These are phyloP conservation scores for Scheffersomyces parashehatae DNA, from an alignment of 1,139 yeast genomes.

Conservation along the genomic window DNA sequence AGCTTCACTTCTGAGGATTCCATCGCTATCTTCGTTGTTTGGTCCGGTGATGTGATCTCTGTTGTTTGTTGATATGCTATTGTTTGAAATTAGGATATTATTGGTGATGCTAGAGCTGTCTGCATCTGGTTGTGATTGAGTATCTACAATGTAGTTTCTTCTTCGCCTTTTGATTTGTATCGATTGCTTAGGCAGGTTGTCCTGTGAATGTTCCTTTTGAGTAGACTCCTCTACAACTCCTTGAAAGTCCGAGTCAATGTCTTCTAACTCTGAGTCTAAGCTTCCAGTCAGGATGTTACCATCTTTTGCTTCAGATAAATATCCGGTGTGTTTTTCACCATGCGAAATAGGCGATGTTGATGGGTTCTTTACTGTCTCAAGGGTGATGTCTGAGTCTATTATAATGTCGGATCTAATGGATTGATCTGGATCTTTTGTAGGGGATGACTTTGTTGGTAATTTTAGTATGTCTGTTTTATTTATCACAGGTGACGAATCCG, in stretches of 20 bases:
- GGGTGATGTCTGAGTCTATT: neutral
- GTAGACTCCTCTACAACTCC: slow-evolving; percentile 4
- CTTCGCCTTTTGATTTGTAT: slow-evolving; percentile 1
- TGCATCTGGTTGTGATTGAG: slow-evolving; percentile 5
- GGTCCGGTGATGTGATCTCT: neutral
- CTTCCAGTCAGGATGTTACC: neutral
- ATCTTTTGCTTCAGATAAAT: neutral
- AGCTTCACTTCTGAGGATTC: slow-evolving; percentile 20
- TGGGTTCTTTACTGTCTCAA: neutral
- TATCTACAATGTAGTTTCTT: slow-evolving; percentile 7
- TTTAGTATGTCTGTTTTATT: slow-evolving; percentile 5
- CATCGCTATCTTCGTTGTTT: neutral
- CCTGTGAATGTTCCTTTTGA: slow-evolving; percentile 8
- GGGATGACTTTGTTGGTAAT: slow-evolving; percentile 12
- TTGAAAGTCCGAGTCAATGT: slow-evolving; percentile 3
- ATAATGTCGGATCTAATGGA: slow-evolving; percentile 2
- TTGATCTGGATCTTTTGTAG: slow-evolving; percentile 10
- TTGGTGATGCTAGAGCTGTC: neutral
- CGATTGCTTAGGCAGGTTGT: neutral
- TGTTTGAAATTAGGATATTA: neutral
- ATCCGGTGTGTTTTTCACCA: too few species aligned
- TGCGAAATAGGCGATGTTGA: slow-evolving; percentile 2
- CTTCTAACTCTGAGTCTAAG: slow-evolving; percentile 5
- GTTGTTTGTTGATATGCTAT: neutral
- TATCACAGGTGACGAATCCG: slow-evolving; percentile 15